These are phyloP conservation scores for Corymbia maculata DNA, from an alignment of 345 rosid genomes.

Conservation along the genomic window DNA sequence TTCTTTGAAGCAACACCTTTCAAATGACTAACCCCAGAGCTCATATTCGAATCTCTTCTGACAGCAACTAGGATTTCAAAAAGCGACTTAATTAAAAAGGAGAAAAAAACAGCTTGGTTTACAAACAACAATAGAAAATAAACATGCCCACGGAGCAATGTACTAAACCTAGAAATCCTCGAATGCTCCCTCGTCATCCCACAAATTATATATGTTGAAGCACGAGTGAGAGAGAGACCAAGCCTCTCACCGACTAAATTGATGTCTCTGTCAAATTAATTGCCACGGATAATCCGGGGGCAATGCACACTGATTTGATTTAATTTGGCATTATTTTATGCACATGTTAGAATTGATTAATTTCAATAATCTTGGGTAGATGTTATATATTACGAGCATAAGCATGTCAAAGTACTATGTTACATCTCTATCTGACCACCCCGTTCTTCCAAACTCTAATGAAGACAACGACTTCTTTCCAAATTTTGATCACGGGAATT, in stretches of 20 bases:
- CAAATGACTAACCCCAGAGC: background rate
- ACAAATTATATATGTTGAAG: background rate
- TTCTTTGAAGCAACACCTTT: background rate
- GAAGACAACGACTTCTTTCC: background rate
- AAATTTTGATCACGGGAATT: background rate
- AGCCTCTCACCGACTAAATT: background rate
- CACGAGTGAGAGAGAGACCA: background rate
- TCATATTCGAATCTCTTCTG: background rate
- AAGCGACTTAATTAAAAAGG: background rate
- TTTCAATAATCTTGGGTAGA: background rate
- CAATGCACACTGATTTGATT: background rate
- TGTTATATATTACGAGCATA: background rate
- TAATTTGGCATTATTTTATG: background rate
- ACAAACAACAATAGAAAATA: background rate
- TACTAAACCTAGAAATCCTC: background rate
- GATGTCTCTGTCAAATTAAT: background rate
- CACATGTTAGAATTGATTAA: background rate
- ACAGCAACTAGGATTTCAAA: background rate
- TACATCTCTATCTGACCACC: background rate
- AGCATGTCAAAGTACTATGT: background rate
- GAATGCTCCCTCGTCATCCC: background rate
- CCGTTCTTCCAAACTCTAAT: background rate
- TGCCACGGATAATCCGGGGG: background rate
- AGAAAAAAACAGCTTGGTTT: background rate
- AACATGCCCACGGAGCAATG: background rate